Percentiles rank a stretch among this genome's conserved stretches.
Evolutionary conservation across 192 early-diverging fungal genomes (phyloP).

Genomic region (Phycomyces blakesleeanus): DNA sequence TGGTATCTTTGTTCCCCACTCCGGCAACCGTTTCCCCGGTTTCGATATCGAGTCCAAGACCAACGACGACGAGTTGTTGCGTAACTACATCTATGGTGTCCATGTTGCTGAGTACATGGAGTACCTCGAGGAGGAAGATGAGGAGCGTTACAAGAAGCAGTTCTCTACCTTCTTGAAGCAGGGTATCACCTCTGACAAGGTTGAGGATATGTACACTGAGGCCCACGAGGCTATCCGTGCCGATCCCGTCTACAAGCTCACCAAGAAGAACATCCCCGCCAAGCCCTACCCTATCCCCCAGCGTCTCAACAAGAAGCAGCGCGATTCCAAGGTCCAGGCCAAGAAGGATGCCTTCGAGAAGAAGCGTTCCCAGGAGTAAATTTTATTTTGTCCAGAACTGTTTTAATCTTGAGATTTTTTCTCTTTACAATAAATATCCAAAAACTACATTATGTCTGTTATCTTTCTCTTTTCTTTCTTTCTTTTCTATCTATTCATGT

Average conservation of each 20-base stretch:
- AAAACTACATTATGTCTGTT: too few species aligned
- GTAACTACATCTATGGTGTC: constrained; percentile 96
- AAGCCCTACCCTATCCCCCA: constrained; percentile 54
- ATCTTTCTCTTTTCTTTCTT: too few species aligned
- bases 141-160: constrained; percentile 94
- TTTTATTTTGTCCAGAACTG: neutral
- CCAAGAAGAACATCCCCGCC: constrained; percentile 61
- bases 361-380: constrained; percentile 9
- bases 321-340: constrained; percentile 83
- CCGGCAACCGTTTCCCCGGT: constrained; percentile 95
- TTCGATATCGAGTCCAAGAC: constrained; percentile 83
- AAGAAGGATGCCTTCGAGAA: constrained; percentile 56
- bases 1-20: constrained; percentile 96
- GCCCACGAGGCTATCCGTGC: constrained; percentile 93
- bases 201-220: constrained; percentile 92
- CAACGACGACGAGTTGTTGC: constrained; percentile 88
- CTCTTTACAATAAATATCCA: too few species aligned
- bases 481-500: too few species aligned
- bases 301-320: constrained; percentile 88
- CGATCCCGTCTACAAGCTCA: constrained; percentile 71
- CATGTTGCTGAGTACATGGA: constrained; percentile 99
- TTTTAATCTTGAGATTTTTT: too few species aligned
- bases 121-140: constrained; percentile 97
- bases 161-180: constrained; percentile 91
- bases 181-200: constrained; percentile 80